Evolutionary conservation across 106 monocot species (phyloP).

Genomic region (Acorus gramineus): DNA sequence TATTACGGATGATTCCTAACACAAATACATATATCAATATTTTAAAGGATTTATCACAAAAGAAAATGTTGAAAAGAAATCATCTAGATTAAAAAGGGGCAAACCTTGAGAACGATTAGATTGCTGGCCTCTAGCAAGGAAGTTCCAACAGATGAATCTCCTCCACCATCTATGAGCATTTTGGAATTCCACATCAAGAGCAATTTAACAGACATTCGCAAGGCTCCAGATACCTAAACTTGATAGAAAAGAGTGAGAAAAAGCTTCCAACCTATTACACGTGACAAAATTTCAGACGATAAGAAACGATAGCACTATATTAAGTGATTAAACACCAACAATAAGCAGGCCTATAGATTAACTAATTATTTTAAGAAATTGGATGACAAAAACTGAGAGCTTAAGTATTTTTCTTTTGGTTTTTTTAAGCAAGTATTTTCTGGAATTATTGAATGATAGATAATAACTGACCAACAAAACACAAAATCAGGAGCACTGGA

Average conservation of each 20-base stretch:
- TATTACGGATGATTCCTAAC: conserved; percentile 81
- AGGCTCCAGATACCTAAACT: conserved; percentile 80
- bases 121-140: conserved; percentile 96
- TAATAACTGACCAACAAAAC: no score
- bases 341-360: no score
- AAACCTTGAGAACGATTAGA: conserved; percentile 89
- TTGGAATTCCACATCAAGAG: conserved; percentile 97
- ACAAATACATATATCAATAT: neutral
- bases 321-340: no score
- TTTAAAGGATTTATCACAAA: neutral
- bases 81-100: neutral
- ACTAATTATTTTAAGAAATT: no score
- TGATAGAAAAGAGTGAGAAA: conserved; percentile 7
- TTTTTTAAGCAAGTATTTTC: no score
- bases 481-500: no score
- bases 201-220: conserved; percentile 97
- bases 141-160: conserved; percentile 69
- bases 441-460: no score
- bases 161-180: conserved; percentile 83
- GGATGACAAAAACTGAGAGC: no score
- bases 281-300: no score
- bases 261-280: neutral
- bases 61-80: neutral
- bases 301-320: no score
- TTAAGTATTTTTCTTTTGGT: no score